Evolutionary conservation across 116 monocot species (phyloP).

Genomic region (Zostera marina): DNA sequence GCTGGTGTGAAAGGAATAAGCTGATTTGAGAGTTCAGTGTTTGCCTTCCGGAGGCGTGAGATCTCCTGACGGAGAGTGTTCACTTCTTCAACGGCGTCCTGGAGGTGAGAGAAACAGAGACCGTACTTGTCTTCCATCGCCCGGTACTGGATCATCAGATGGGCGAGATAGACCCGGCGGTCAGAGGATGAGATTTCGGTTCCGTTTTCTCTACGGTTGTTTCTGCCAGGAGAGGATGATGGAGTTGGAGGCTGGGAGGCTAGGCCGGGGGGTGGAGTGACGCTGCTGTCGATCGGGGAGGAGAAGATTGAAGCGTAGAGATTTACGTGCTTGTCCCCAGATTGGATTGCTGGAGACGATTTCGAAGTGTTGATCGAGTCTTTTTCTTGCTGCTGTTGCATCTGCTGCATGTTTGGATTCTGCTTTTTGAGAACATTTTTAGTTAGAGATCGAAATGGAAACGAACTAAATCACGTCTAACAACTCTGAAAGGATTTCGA

Average conservation of each 20-base stretch:
- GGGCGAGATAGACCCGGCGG: slow-evolving; percentile 37
- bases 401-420: slow-evolving; percentile 1
- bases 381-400: background rate
- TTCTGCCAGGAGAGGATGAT: slow-evolving; percentile 19
- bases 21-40: slow-evolving; percentile 35
- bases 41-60: slow-evolving; percentile 44
- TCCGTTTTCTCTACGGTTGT: background rate
- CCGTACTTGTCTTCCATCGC: slow-evolving; percentile 44
- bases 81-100: slow-evolving; percentile 41
- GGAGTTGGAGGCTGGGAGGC: slow-evolving; percentile 26
- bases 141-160: slow-evolving; percentile 52
- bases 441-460: background rate
- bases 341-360: too few species aligned
- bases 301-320: slow-evolving; percentile 12
- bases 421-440: background rate
- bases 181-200: slow-evolving; percentile 11
- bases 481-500: too few species aligned
- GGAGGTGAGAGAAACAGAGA: slow-evolving; percentile 61
- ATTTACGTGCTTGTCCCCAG: slow-evolving; percentile 6
- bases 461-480: background rate
- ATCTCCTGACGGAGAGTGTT: slow-evolving; percentile 54
- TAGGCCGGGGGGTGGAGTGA: slow-evolving; percentile 1
- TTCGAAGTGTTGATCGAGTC: background rate
- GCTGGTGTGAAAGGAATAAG: slow-evolving; percentile 7
- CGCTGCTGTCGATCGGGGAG: slow-evolving; percentile 1